Conservation (phyloP, 805 yeast genomes). For the Helenozyma rhizophorensis region DNA sequence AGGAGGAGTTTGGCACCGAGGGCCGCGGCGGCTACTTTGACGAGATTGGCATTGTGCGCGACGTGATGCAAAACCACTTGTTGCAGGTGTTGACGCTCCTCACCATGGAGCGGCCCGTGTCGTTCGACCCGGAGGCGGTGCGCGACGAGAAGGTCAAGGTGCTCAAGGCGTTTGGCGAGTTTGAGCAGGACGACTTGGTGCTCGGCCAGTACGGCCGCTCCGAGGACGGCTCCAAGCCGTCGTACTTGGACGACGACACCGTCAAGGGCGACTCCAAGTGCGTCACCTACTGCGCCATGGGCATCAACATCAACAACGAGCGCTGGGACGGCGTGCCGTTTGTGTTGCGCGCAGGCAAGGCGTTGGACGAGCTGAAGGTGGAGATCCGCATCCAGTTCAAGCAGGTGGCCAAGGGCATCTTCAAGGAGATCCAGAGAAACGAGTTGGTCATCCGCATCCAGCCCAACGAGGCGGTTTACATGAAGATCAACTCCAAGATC, state of each 20-base stretch:
- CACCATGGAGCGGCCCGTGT: conserved; percentile 93
- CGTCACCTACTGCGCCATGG: conserved; percentile 87
- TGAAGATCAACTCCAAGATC: conserved; percentile 88
- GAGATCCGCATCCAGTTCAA: conserved; percentile 92
- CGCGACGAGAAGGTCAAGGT: conserved; percentile 96
- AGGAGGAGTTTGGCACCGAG: conserved; percentile 98
- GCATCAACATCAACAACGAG: conserved; percentile 77
- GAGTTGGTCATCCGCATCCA: conserved; percentile 93
- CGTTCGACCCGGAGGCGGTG: conserved; percentile 88
- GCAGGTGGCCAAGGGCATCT: conserved; percentile 79
- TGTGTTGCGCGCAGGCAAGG: conserved; percentile 94
- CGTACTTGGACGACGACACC: conserved; percentile 87
- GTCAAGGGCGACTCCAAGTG: conserved; percentile 79
- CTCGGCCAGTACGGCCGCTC: conserved; percentile 87
- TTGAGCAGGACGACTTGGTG: conserved; percentile 62
- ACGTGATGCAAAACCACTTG: conserved; percentile 96
- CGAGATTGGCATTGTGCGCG: conserved; percentile 90
- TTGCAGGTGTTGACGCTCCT: conserved; percentile 86
- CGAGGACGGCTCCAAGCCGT: conserved; percentile 85
- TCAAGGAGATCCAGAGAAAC: conserved; percentile 77
- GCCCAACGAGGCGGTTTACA: conserved; percentile 90
- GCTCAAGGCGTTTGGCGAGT: conserved; percentile 70
- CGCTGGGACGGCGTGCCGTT: conserved; percentile 99
- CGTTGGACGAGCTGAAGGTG: conserved; percentile 91
- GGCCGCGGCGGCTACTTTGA: conserved; percentile 99